Conservation (phyloP, 805 yeast genomes). For the Tetrapisispora pingtungensis region DNA sequence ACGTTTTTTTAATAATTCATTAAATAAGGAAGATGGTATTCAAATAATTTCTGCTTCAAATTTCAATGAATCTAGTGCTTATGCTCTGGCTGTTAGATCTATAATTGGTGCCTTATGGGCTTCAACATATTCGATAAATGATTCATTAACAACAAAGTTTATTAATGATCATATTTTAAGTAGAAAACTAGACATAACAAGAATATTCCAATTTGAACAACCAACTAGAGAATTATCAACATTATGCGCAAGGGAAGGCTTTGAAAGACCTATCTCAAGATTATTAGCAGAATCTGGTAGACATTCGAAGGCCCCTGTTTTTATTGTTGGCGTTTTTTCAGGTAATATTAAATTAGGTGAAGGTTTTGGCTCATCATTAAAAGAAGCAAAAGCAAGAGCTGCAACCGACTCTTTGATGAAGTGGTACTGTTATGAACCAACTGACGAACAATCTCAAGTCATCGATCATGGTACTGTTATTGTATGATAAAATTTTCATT, state of each 20-base stretch:
- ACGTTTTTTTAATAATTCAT: conserved; percentile 34
- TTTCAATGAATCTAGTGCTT: conserved; percentile 28
- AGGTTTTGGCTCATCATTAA: conserved; percentile 83
- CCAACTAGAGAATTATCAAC: conserved; percentile 79
- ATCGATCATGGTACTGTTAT: conserved; percentile 38
- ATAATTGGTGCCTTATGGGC: conserved; percentile 76
- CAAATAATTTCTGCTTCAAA: conserved; percentile 33
- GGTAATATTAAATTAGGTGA: conserved; percentile 82
- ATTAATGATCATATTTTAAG: conserved; percentile 67
- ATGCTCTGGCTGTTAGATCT: conserved; percentile 68
- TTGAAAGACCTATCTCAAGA: conserved; percentile 68
- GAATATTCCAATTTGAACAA: conserved; percentile 69
- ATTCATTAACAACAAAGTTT: conserved; percentile 55
- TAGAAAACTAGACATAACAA: conserved; percentile 65
- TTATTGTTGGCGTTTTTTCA: conserved; percentile 81
- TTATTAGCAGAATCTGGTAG: conserved; percentile 92
- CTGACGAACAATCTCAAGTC: conserved; percentile 47
- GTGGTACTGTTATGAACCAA: conserved; percentile 86
- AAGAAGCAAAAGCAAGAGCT: conserved; percentile 88
- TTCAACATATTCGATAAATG: conserved; percentile 37
- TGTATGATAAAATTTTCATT: conserved; percentile 20
- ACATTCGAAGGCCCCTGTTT: conserved; percentile 70
- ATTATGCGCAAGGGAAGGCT: conserved; percentile 64
- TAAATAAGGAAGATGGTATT: conserved; percentile 41
- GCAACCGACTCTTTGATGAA: conserved; percentile 83